Base-by-base conservation (phyloP, 177 flowering plant genomes). In the Vitis hybrid region DNA sequence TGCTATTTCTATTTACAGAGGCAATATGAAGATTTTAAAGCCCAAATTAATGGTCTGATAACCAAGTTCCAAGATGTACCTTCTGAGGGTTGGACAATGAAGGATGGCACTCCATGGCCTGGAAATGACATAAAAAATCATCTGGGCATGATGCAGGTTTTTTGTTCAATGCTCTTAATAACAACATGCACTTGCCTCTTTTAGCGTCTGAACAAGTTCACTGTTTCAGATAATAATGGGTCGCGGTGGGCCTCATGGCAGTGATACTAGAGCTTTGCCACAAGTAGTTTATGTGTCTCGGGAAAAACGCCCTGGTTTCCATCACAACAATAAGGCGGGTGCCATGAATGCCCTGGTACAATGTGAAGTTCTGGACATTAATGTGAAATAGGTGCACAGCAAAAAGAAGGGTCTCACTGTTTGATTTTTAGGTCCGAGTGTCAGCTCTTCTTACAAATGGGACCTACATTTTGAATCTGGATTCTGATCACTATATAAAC, bases 301-400 rank as follows among this genome's bases (percentile, higher is more conserved):
- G 68, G 92, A 88, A 71, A 88, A 88, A 75, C 83, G 91, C 35
- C 90, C 91, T 13, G 91, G 87, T 0, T 85, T 82, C 75, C 85
- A 85, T 55, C 92, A 88, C 76, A 86, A 88, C 75, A 86, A 85
- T 74, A 86, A 86, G 66, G 91, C 91, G 52, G 91, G 91, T 76
- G 88, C 91, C 4, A 83, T 88, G 91, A 88, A 88, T 77, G 86
- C 92, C 9, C 84, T 88, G 60, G 90, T 87, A 75, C 27, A 58
- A 14, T 19, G 2, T 10, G 3, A 21, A 52, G 55, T 64, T 14
- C 15, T 18, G 4, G 8, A 55, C 2, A 9, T 52, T 40, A 56
- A 10, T 8, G 10, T 56, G 16, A 40, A 51, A 14, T 61, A 6
- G 15, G 7, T 52, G 18, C n/a, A 4, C 30, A 15, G 15, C 13